Evolutionary conservation across 345 rosid species (phyloP), one percentile per base, ranked within the genome.

Genomic region (Abelmoschus esculentus): DNA sequence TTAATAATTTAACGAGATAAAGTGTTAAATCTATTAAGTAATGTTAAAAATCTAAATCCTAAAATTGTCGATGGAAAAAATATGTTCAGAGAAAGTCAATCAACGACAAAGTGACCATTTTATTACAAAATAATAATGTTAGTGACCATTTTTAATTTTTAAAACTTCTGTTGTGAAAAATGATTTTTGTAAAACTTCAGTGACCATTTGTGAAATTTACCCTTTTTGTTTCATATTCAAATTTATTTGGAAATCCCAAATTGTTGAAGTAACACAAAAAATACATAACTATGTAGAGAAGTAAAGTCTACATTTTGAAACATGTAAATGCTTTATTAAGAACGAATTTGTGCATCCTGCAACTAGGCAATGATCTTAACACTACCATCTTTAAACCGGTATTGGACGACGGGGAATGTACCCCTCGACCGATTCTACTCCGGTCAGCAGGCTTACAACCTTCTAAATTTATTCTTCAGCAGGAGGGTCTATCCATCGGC

Each of bases 401-500:
- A 36, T 61, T 3, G 36, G 26, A 44, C 2, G 14, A 46, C 6
- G 8, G 55, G 14, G 55, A 65, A 3, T 13, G 7, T 1, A 38
- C 46, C 17, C 12, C 3, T 42, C 0, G 46, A 13, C 6, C 1
- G 22, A 46, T 28, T 54, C 38, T 65, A 26, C 40, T 47, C 7
- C 54, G 1, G 22, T 22, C 55, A 0, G 12, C 19, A 7, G 15
- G 8, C 54, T 15, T 6, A 38, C 12, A 44, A 26, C 69, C 54
- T 44, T 11, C 38, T 65, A 44, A 19, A 7, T 36, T 66, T 49
- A 29, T 50, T 49, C 70, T 66, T 66, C 70, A 0, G 57, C 57
- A 29, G 70, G 70, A 29, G 70, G 70, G 4, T 66, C 70, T 5
- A 47, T 22, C 56, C 56, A 66, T 32, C 96, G 96, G n/a, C 96